These are phyloP conservation scores for Solanum ossicruentum DNA, from an alignment of 257 asterid genomes.

Conservation along the genomic window DNA sequence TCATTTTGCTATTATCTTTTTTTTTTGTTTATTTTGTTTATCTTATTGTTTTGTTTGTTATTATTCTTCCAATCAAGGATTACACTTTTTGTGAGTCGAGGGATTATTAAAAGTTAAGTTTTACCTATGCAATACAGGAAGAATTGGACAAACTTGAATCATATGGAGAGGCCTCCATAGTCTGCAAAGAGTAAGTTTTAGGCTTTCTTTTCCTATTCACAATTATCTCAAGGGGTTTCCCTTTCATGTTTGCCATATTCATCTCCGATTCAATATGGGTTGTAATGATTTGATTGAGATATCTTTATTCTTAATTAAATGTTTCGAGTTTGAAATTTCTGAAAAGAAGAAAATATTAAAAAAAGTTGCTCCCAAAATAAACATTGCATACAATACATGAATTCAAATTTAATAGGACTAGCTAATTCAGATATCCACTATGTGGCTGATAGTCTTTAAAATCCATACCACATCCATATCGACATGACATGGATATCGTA, in stretches of 20 bases:
- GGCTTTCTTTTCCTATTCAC: background rate
- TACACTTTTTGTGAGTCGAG: background rate
- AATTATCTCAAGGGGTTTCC: background rate
- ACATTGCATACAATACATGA: fast-evolving
- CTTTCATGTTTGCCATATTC: background rate
- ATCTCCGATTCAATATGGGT: too few species aligned
- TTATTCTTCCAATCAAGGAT: background rate
- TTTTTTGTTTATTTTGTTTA: background rate
- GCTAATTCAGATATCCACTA: background rate
- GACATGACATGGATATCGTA: background rate
- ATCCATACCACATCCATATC: too few species aligned
- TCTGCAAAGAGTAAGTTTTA: constrained; percentile 51
- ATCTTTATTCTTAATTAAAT: background rate
- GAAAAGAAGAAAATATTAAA: background rate
- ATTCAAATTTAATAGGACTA: background rate
- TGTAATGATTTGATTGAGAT: background rate
- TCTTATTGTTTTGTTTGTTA: background rate
- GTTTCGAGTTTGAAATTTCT: background rate
- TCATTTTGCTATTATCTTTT: background rate
- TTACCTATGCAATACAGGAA: constrained; percentile 24
- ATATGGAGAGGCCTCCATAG: constrained; percentile 54
- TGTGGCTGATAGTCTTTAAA: background rate
- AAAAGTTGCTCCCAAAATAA: background rate
- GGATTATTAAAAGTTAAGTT: background rate
- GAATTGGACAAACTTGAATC: constrained; percentile 63